Evolutionary conservation across 495 filamentous ascomycete genomes (phyloP).

Genomic region (Parmelia sp.): DNA sequence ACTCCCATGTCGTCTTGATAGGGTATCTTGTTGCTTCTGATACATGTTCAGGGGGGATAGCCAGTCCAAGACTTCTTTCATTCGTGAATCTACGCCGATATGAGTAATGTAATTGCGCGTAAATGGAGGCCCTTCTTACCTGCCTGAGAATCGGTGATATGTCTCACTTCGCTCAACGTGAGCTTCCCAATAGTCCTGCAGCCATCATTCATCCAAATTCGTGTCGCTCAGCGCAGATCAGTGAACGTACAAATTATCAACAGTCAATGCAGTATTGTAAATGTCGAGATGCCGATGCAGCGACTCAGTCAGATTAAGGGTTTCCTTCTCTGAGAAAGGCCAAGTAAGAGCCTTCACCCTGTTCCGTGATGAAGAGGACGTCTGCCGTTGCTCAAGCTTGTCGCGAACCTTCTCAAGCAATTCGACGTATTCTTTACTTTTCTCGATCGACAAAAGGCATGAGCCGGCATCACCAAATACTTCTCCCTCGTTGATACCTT

Average conservation of each 20-base stretch:
- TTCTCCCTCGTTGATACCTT: not conserved
- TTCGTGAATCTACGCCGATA: not conserved
- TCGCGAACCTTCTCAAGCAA: not conserved
- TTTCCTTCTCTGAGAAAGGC: slow-evolving; percentile 12
- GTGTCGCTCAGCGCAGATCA: not conserved
- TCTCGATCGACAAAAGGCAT: not conserved
- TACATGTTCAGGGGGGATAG: slow-evolving; percentile 14
- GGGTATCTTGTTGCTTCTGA: slow-evolving; percentile 8
- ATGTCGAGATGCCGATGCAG: slow-evolving; percentile 8
- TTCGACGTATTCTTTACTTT: slow-evolving; percentile 2
- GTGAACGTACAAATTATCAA: not conserved
- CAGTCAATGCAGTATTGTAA: slow-evolving; percentile 2
- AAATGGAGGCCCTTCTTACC: not conserved
- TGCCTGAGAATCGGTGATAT: not conserved
- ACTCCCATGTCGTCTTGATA: not conserved
- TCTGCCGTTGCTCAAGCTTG: not conserved
- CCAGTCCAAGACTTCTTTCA: slow-evolving; percentile 1
- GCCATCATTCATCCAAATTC: not conserved
- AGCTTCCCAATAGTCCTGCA: slow-evolving; percentile 7
- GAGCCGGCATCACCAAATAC: slow-evolving; percentile 1
- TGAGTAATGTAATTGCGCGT: not conserved
- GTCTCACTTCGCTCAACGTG: slow-evolving; percentile 4
- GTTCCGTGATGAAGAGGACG: not conserved
- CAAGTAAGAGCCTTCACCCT: slow-evolving; percentile 8
- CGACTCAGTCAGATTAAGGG: slow-evolving; percentile 1